These are phyloP conservation scores for Papiliotrema fonsecae DNA, from an alignment of 1,284 basidiomycete species.

Conservation along the genomic window DNA sequence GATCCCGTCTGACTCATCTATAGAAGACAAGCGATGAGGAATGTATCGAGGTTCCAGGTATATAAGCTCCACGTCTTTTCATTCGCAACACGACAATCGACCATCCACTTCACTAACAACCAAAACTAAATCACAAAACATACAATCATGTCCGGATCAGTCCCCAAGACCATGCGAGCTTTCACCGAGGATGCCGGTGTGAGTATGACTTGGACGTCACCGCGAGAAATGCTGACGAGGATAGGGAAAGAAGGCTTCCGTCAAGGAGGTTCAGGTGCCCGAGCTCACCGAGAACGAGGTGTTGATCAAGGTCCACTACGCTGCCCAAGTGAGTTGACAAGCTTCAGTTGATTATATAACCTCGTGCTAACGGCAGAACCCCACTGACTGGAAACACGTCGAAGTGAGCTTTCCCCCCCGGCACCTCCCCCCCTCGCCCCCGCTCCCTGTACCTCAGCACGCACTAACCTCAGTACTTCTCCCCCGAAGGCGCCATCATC, in stretches of 20 bases:
- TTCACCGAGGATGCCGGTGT: slow-evolving; percentile 18
- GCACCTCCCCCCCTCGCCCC: too few relatives aligned
- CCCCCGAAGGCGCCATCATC: slow-evolving; percentile 34
- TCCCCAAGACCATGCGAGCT: slow-evolving; percentile 30
- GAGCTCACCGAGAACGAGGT: slow-evolving; percentile 35
- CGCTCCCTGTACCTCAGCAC: too few relatives aligned
- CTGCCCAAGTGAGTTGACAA: slow-evolving; percentile 24
- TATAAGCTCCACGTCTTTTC: too few relatives aligned
- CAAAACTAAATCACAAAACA: neutral
- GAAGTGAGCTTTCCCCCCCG: too few relatives aligned
- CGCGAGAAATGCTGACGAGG: neutral
- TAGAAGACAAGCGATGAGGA: too few relatives aligned
- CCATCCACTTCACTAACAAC: slow-evolving; percentile 55
- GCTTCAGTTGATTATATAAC: neutral
- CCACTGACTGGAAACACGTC: slow-evolving; percentile 45
- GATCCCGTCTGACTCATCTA: too few relatives aligned
- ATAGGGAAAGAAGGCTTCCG: slow-evolving; percentile 12
- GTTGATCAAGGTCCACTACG: slow-evolving; percentile 43
- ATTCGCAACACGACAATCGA: slow-evolving; percentile 47
- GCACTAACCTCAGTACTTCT: too few relatives aligned
- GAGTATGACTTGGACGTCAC: neutral
- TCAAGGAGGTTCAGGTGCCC: slow-evolving; percentile 34
- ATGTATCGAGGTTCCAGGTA: too few relatives aligned
- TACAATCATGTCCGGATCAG: neutral
- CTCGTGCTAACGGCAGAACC: slow-evolving; percentile 19